Conservation (phyloP, 202 grass and related monocot genomes). For the Saccharum hybrid region DNA sequence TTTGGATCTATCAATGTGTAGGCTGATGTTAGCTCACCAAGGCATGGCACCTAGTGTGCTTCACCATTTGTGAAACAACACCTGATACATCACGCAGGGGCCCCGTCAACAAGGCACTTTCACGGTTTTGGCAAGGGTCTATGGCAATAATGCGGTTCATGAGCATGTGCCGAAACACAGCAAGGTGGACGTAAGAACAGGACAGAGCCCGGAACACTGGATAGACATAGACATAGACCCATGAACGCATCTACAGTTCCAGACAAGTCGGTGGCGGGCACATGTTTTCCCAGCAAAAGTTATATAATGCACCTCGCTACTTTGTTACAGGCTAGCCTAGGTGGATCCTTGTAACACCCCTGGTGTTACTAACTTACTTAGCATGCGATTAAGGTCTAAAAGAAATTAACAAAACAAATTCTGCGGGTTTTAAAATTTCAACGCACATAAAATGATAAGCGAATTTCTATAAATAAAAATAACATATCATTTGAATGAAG, state of each 20-base stretch:
- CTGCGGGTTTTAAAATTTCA: too few species aligned
- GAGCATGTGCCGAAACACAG: slow-evolving; percentile 35
- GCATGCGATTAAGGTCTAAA: too few species aligned
- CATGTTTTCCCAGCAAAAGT: neutral
- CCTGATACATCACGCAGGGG: slow-evolving; percentile 40
- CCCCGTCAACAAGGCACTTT: slow-evolving; percentile 20
- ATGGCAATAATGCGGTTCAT: slow-evolving; percentile 25
- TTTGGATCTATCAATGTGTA: neutral
- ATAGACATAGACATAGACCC: neutral
- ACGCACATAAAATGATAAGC: too few species aligned
- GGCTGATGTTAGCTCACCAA: neutral
- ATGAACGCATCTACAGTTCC: slow-evolving; percentile 24
- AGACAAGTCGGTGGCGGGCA: too few species aligned
- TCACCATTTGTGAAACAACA: slow-evolving; percentile 54
- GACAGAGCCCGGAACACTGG: neutral
- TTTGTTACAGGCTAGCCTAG: slow-evolving; percentile 20
- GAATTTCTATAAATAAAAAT: too few species aligned
- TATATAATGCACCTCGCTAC: neutral
- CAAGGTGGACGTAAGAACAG: slow-evolving; percentile 42
- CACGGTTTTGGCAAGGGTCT: slow-evolving; percentile 48
- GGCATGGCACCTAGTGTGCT: slow-evolving; percentile 34
- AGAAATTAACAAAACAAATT: too few species aligned
- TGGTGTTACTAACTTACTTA: too few species aligned
- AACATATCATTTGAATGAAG: too few species aligned
- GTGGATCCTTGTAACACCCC: too few species aligned